Evolutionary conservation across 768 basidiomycete species (phyloP).

Genomic region (Tulasnella sp.): DNA sequence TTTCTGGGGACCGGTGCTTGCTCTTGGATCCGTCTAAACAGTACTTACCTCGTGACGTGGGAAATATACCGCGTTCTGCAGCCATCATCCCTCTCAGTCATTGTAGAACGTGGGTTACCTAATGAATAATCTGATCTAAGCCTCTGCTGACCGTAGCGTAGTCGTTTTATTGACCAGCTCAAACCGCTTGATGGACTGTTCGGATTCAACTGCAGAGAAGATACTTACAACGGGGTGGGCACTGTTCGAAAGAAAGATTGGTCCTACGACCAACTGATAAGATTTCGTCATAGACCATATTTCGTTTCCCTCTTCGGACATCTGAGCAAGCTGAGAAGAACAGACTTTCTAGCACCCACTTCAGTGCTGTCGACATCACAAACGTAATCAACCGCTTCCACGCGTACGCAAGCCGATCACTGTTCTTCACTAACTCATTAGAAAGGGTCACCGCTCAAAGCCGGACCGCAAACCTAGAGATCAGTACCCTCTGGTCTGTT

Average conservation of each 20-base stretch:
- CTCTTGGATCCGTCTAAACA: conserved; percentile 38
- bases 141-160: conserved; percentile 16
- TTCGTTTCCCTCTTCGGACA: conserved; percentile 36
- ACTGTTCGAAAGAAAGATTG: background rate
- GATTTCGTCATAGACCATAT: conserved; percentile 31
- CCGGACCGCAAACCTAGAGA: background rate
- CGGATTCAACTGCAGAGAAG: conserved; percentile 26
- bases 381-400: background rate
- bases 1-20: conserved; percentile 24
- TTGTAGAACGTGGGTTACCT: background rate
- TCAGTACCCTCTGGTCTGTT: background rate
- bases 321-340: conserved; percentile 15
- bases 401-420: background rate
- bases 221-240: conserved; percentile 33
- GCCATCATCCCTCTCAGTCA: background rate
- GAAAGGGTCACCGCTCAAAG: background rate
- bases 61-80: background rate
- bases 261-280: background rate
- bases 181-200: conserved; percentile 31
- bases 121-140: background rate
- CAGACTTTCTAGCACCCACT: background rate
- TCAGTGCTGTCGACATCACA: background rate
- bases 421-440: background rate
- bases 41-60: conserved; percentile 26
- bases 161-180: conserved; percentile 35